Percentiles rank a stretch among this genome's conserved stretches.
Evolutionary conservation across 2,329 filamentous ascomycete genomes (phyloP).

Genomic region (Lachnellula arida): DNA sequence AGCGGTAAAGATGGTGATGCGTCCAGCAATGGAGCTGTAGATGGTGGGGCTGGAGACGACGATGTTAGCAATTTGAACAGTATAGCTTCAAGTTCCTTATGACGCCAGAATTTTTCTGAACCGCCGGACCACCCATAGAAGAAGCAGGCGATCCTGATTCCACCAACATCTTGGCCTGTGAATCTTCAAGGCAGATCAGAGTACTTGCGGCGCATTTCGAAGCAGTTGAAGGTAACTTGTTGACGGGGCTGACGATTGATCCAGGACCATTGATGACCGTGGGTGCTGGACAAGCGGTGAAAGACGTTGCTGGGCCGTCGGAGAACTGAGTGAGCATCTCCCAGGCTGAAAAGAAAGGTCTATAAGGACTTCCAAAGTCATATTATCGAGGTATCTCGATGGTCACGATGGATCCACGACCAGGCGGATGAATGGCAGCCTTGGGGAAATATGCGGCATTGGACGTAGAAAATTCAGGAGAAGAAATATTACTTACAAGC

Average conservation of each 20-base stretch:
- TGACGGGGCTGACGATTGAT: constrained; percentile 26
- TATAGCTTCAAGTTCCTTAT: constrained; percentile 16
- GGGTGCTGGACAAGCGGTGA: constrained; percentile 8
- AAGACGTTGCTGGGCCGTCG: constrained; percentile 9
- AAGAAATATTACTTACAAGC: constrained; percentile 35
- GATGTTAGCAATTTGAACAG: constrained; percentile 40
- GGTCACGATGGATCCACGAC: constrained; percentile 18
- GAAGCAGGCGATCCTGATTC: constrained; percentile 21
- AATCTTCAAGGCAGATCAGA: constrained; percentile 11
- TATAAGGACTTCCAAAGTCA: constrained; percentile 9
- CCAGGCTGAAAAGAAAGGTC: constrained; percentile 1
- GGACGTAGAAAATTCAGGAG: constrained; percentile 10
- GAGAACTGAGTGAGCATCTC: constrained; percentile 1
- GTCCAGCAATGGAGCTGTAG: constrained; percentile 56
- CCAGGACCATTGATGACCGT: constrained; percentile 21
- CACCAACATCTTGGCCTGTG: constrained; percentile 10
- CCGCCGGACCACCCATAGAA: constrained; percentile 17
- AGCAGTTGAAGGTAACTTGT: constrained; percentile 16
- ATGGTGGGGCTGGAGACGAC: constrained; percentile 49
- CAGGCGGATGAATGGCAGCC: constrained; percentile 25
- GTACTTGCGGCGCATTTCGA: constrained; percentile 29
- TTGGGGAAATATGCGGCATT: constrained; percentile 10
- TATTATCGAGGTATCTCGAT: constrained; percentile 15
- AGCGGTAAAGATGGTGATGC: constrained; percentile 59
- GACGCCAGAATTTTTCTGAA: constrained; percentile 17